Base-by-base conservation (phyloP, 169 alveolate species). In the Fabrea salina region DNA sequence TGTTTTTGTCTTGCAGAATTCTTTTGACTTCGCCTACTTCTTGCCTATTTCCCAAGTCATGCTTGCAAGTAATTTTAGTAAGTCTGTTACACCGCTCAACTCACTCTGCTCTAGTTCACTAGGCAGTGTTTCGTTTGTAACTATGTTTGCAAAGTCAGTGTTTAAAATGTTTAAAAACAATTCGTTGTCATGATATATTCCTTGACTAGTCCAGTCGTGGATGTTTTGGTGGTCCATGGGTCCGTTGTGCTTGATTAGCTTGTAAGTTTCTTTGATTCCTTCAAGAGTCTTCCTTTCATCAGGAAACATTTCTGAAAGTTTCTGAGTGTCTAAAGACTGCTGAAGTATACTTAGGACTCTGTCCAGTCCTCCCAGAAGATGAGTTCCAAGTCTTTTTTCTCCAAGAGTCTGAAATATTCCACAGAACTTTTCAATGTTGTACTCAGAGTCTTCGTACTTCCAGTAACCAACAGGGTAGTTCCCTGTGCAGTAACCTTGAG, bases 311-410 rank as follows among this genome's bases (percentile, higher is more conserved):
- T 4, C 33, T 11, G 27, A 37, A 32, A 70, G 58, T 22, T 66
- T 53, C 16, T 71, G 37, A 35, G 39, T 56, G 41, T 22, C 1
- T 5, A 47, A 16, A 6, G 41, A 49, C 39, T 57, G 51, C 7
- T 57, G 51, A 5, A 72, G 11, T 1, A 11, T 19, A 6, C 11
- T 11, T 47, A 51, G 70, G 30, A 84, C 32, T 2, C 47, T 56
- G 40, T 79, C 81, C 0, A 87, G 27, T 16, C 91, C 94, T 67
- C 79, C 35, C 5, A 91, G 58, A 41, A 91, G 75, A 86, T 91
- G 92, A 3, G 87, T 85, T 4, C 88, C 91, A 27, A 92, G 66
- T 82, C 95, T 75, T 49, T 80, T 84, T 47, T 92, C 96, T 30
- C 93, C 93, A 4, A 88, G 50, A 16, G 94, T 92, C 66, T 87